Conservation (phyloP, 257 asterid species). For the Nicotiana otophora region DNA sequence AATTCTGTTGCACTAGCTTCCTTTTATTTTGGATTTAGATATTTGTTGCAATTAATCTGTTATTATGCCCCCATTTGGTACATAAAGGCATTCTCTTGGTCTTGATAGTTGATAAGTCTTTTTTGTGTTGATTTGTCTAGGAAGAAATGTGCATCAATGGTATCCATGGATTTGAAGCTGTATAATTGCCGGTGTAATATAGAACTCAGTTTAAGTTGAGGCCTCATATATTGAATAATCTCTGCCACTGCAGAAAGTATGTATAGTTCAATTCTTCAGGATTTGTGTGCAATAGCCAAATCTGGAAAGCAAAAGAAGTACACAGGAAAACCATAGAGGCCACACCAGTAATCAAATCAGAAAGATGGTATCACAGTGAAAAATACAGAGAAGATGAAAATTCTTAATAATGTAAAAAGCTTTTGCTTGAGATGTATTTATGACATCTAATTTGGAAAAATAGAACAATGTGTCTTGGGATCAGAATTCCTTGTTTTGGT, state of each 20-base stretch:
- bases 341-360: neutral
- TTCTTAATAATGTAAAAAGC: neutral
- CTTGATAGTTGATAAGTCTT: neutral
- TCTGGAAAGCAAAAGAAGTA: neutral
- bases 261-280: neutral
- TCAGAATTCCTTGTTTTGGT: neutral
- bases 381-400: neutral
- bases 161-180: neutral
- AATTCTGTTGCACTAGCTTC: neutral
- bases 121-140: neutral
- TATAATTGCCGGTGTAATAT: neutral
- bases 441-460: neutral
- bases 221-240: neutral
- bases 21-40: neutral
- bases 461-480: neutral
- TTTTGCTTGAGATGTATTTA: neutral
- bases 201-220: neutral
- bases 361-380: neutral
- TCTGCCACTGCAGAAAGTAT: neutral
- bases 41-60: neutral
- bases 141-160: neutral
- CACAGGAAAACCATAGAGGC: neutral
- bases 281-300: neutral
- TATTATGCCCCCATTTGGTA: neutral
- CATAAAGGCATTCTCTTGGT: neutral